phyloP scores from a whole-genome alignment of 2,329 filamentous ascomycete genomes.

The Trichophyton verrucosum region DNA sequence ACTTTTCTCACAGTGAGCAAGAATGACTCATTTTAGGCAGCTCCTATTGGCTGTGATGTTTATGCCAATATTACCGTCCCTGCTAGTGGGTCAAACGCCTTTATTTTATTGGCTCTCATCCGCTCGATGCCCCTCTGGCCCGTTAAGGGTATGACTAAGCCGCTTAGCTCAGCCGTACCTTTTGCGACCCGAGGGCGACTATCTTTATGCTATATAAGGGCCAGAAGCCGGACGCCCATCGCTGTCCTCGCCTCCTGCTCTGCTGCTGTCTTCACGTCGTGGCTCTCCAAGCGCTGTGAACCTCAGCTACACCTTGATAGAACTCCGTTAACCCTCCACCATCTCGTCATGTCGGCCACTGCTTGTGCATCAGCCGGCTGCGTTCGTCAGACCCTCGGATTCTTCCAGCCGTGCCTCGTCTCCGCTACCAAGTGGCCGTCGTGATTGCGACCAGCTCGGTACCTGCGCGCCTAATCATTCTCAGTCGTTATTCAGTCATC shows the following conservation, averaged over 20 bases:
- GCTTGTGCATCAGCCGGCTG: neutral
- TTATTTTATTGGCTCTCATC: neutral
- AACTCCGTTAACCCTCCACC: neutral
- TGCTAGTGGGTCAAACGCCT: neutral
- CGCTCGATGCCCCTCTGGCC: neutral
- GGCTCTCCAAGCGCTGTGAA: neutral
- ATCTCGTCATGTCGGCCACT: constrained; percentile 4
- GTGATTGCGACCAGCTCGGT: neutral
- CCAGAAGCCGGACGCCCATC: neutral
- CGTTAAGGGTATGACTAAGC: neutral
- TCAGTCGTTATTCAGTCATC: neutral
- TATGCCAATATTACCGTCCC: neutral
- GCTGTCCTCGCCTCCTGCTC: neutral
- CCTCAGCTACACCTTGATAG: neutral
- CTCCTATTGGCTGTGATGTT: neutral
- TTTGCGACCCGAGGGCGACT: neutral
- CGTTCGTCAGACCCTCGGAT: neutral
- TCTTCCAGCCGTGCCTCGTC: neutral
- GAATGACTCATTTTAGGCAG: neutral
- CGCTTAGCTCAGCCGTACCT: neutral
- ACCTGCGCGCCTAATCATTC: neutral
- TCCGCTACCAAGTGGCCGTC: neutral
- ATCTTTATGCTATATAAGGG: neutral
- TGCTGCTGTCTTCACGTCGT: neutral
- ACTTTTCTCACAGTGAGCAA: constrained; percentile 2